phyloP scores from a whole-genome alignment of 2,329 filamentous ascomycete genomes.

The Sclerotinia minor region DNA sequence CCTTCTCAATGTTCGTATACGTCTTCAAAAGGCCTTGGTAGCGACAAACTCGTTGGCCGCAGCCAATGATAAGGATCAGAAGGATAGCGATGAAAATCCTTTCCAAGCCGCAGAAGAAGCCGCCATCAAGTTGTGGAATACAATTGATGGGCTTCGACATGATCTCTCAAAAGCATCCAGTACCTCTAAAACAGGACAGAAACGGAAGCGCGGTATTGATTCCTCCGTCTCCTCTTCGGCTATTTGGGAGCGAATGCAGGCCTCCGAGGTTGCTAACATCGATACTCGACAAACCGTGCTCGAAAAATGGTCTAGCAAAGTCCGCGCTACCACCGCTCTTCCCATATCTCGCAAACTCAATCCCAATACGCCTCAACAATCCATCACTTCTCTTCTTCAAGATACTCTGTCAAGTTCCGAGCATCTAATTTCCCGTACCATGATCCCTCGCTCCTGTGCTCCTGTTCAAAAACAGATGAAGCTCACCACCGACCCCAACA shows the following conservation, averaged over 20 bases:
- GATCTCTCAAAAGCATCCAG: constrained; percentile 55
- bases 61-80: constrained; percentile 46
- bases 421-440: constrained; percentile 68
- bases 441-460: constrained; percentile 73
- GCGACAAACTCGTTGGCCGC: constrained; percentile 72
- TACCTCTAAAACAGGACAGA: constrained; percentile 52
- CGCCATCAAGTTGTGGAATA: constrained; percentile 80
- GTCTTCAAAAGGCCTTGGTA: constrained; percentile 86
- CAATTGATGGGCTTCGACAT: constrained; percentile 68
- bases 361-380: constrained; percentile 53
- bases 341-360: constrained; percentile 60
- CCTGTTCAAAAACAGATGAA: constrained; percentile 64
- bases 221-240: constrained; percentile 59
- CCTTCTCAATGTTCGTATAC: constrained; percentile 85
- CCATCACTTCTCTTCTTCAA: constrained; percentile 66
- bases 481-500: constrained; percentile 56
- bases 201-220: constrained; percentile 59
- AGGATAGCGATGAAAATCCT: constrained; percentile 47
- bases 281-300: constrained; percentile 69
- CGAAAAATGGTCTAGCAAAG: constrained; percentile 88
- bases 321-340: constrained; percentile 60
- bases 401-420: constrained; percentile 66
- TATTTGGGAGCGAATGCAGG: constrained; percentile 72
- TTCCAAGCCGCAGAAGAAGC: constrained; percentile 81
- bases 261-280: constrained; percentile 60